These are phyloP conservation scores for Jamesozyma piceae DNA, from an alignment of 805 yeast species.

Conservation along the genomic window DNA sequence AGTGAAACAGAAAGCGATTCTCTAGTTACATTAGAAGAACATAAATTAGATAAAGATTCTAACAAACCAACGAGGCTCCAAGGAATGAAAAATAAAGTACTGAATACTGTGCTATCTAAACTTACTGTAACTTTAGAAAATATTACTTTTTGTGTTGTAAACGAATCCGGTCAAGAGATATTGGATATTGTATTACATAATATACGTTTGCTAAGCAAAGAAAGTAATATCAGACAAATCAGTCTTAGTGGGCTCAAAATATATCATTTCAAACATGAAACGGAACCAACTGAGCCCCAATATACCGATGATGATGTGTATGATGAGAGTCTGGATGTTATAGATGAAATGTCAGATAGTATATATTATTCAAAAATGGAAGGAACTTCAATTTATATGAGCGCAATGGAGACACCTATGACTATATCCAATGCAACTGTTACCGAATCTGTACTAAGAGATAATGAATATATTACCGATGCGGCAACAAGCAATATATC, in stretches of 20 bases:
- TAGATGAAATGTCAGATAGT: constrained; percentile 37
- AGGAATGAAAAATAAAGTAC: constrained; percentile 52
- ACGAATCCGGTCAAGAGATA: constrained; percentile 31
- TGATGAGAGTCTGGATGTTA: constrained; percentile 1
- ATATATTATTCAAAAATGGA: constrained; percentile 59
- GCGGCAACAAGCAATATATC: background rate
- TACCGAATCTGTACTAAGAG: too few relatives aligned
- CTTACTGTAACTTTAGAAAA: constrained; percentile 43
- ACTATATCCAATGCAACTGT: background rate
- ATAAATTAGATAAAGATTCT: background rate
- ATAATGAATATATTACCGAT: too few relatives aligned
- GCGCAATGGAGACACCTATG: constrained; percentile 47
- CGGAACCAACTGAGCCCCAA: background rate
- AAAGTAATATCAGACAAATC: constrained; percentile 4
- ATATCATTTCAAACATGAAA: background rate
- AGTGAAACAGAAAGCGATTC: background rate
- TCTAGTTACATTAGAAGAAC: too few relatives aligned
- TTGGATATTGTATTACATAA: constrained; percentile 30
- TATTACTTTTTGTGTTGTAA: constrained; percentile 39
- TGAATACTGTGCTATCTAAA: constrained; percentile 57
- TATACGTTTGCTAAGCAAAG: constrained; percentile 4
- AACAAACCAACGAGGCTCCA: constrained; percentile 27
- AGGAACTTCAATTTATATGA: constrained; percentile 66
- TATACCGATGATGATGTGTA: background rate
- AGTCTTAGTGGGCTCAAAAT: background rate